Percentiles rank a stretch among this genome's conserved stretches.
Evolutionary conservation across 139 green algal genomes (phyloP).

Genomic region (Mesotaenium endlicherianum): DNA sequence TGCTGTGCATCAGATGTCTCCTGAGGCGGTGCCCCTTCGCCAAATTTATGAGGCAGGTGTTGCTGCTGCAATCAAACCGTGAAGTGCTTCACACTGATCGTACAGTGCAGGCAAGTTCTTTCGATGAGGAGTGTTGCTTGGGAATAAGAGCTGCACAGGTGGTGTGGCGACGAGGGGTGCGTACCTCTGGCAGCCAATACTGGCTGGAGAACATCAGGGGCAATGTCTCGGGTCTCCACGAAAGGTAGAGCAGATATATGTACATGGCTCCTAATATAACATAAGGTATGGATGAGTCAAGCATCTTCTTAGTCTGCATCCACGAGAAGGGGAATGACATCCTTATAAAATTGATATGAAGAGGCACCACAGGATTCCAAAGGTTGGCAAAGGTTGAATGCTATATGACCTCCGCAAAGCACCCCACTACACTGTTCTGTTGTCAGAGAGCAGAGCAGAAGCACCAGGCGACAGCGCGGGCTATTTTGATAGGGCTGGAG

Average conservation of each 20-base stretch:
- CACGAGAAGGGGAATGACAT: too few species aligned
- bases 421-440: too few species aligned
- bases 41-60: too few species aligned
- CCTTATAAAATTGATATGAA: too few species aligned
- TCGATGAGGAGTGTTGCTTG: neutral
- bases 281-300: slow-evolving; percentile 30
- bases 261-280: slow-evolving; percentile 38
- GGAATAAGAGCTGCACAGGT: neutral
- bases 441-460: too few species aligned
- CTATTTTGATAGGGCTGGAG: neutral
- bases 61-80: too few species aligned
- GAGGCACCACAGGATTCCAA: too few species aligned
- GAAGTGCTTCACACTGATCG: neutral
- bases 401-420: too few species aligned
- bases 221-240: slow-evolving; percentile 41
- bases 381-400: too few species aligned
- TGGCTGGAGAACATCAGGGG: slow-evolving; percentile 50
- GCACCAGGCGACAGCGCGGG: too few species aligned
- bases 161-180: neutral
- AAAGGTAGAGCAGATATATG: slow-evolving; percentile 44
- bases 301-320: slow-evolving; percentile 32
- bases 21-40: neutral
- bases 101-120: neutral
- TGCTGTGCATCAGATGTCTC: neutral
- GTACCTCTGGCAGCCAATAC: slow-evolving; percentile 48